Evolutionary conservation across 1,139 yeast species (phyloP), one percentile per base, ranked within the genome.

Genomic region (Hemisphaericaspora xylanilytica): DNA sequence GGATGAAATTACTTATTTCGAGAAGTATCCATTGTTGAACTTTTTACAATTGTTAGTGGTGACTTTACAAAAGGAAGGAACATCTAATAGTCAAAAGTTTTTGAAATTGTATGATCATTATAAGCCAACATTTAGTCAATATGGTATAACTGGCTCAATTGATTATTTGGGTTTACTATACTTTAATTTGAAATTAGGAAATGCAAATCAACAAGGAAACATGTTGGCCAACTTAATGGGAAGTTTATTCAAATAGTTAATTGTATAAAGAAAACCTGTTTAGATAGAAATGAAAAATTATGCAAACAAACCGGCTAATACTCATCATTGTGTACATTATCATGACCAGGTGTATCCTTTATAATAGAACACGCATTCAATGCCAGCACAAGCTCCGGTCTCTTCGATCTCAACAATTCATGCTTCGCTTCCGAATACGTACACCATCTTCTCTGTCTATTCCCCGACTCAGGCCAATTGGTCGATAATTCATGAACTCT

Each of bases 181-280:
- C 48, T 70, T 63, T 45, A 56, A 55, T 20, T 59, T 70, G 46
- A 58, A 57, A 32, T 49, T 69, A 49, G 85, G 84, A 11, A 76
- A 82, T 32, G 62, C 75, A 13, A 78, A 72, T 37, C 77, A 74
- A 36, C 81, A 77, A 42, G 73, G 72, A 13, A 87, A 88, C 55
- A 70, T 86, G 68, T 65, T 90, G 53, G 92, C 88, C 51, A 88
- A 84, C 53, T 72, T 90, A 68, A 86, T 90, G 95, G 82, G 94
- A 16, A 88, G 89, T 24, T 68, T 89, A 40, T 73, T 87, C 50
- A 70, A 70, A 49, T 71, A 55, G 36, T n/a, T n/a, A 10, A 10
- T 10, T 22, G 11, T 10, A 8, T 6, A 22, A 9, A 22, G 26
- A 4, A 8, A 4, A 12, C 21, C 31, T 33, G 40, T n/a, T 24